phyloP scores from a whole-genome alignment of 805 yeast species.

The Grigorovia transvaalensis region DNA sequence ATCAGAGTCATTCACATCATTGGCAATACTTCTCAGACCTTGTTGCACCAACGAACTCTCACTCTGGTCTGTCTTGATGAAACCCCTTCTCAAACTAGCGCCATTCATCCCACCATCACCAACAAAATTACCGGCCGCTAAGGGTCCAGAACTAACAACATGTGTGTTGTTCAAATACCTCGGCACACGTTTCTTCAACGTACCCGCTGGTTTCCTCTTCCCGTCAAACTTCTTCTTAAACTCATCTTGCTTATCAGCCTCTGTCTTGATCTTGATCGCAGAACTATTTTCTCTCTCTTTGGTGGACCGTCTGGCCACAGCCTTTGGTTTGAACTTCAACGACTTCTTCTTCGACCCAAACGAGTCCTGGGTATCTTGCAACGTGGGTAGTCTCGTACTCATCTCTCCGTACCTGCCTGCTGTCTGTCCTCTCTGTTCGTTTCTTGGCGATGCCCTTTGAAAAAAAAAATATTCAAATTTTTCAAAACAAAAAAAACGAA shows the following conservation, averaged over 20 bases:
- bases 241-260: constrained; percentile 5
- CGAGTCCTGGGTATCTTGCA: constrained; percentile 9
- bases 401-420: no score
- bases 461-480: not conserved
- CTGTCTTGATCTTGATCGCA: constrained; percentile 45
- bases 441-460: not conserved
- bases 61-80: constrained; percentile 5
- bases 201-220: constrained; percentile 10
- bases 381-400: constrained; percentile 28
- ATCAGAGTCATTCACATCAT: constrained; percentile 26
- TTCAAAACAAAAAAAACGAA: no score
- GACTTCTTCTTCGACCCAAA: constrained; percentile 28
- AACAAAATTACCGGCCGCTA: constrained; percentile 47
- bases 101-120: constrained; percentile 16
- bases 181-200: constrained; percentile 19
- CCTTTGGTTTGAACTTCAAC: constrained; percentile 76
- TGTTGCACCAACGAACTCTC: constrained; percentile 14
- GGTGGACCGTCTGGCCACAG: constrained; percentile 71
- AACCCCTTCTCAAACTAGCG: not conserved
- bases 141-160: constrained; percentile 61
- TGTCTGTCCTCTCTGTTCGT: no score
- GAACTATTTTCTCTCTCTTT: constrained; percentile 67
- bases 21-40: constrained; percentile 16
- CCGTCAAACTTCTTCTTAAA: constrained; percentile 4
- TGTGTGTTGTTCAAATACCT: constrained; percentile 37